Evolutionary conservation across 441 rosid genomes (phyloP).

Genomic region (Eruca vesicaria): DNA sequence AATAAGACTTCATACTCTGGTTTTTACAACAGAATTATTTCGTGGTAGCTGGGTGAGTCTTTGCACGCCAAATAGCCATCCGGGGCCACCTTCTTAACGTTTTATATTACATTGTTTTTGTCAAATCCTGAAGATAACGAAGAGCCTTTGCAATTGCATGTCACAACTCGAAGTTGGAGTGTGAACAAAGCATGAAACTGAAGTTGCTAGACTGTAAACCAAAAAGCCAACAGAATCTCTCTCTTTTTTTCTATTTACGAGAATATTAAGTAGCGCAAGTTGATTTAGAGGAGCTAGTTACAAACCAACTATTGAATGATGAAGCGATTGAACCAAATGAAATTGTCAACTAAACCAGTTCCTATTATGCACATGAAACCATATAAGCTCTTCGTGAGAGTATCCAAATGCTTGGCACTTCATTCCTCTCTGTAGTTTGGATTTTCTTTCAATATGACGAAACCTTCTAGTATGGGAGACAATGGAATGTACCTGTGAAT

Average conservation of each 20-base stretch:
- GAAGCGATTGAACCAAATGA: not conserved
- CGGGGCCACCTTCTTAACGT: not conserved
- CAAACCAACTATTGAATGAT: not conserved
- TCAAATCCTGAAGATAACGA: not conserved
- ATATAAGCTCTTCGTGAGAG: not conserved
- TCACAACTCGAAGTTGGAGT: not conserved
- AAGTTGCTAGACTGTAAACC: not conserved
- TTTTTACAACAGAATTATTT: not conserved
- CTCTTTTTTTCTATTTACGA: not conserved
- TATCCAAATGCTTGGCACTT: not conserved
- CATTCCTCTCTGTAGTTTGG: conserved; percentile 69
- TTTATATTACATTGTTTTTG: not conserved
- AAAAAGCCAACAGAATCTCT: not conserved
- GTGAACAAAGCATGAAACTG: not conserved
- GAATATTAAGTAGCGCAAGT: not conserved
- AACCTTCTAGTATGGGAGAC: conserved; percentile 89
- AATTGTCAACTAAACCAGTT: not conserved
- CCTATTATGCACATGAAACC: not conserved
- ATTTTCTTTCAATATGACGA: conserved; percentile 75
- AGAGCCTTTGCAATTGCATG: conserved; percentile 11
- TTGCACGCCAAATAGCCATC: conserved; percentile 27
- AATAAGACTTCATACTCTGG: not conserved
- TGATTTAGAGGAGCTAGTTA: not conserved
- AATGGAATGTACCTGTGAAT: conserved; percentile 76
- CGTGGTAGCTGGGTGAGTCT: conserved; percentile 18